phyloP scores from a whole-genome alignment of 805 yeast genomes.

The Candida maesae region DNA sequence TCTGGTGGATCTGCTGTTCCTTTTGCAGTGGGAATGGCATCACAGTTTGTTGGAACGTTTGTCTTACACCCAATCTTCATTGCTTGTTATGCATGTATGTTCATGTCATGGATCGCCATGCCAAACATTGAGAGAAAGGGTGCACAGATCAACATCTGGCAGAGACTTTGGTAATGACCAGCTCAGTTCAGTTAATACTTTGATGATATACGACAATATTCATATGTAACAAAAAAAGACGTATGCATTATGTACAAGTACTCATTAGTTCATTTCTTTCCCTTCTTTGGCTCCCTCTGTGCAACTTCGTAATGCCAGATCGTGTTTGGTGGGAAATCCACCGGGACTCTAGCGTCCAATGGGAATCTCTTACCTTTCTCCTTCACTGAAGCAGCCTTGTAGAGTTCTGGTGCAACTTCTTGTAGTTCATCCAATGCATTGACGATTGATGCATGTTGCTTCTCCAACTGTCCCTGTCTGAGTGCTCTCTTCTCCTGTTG shows the following conservation, averaged over 20 bases:
- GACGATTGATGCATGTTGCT: slow-evolving; percentile 63
- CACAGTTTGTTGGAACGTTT: slow-evolving; percentile 43
- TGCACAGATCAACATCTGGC: slow-evolving; percentile 19
- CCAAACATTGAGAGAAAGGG: slow-evolving; percentile 40
- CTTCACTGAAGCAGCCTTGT: slow-evolving; percentile 53
- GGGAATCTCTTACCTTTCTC: slow-evolving; percentile 66
- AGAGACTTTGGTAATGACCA: slow-evolving; percentile 26
- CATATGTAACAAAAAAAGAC: no score
- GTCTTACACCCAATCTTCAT: slow-evolving; percentile 48
- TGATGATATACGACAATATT: no score
- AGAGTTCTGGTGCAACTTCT: slow-evolving; percentile 48
- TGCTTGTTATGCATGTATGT: slow-evolving; percentile 33
- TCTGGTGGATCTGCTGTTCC: slow-evolving; percentile 58
- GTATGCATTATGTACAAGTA: slow-evolving; percentile 4
- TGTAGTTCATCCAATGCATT: slow-evolving; percentile 73
- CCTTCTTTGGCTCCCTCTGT: slow-evolving; percentile 20
- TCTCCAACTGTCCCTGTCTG: slow-evolving; percentile 39
- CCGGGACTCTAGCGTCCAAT: slow-evolving; percentile 80
- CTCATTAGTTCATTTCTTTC: background rate
- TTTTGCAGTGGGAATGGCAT: slow-evolving; percentile 46
- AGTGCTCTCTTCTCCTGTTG: slow-evolving; percentile 48
- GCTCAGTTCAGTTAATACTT: no score
- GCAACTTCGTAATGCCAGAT: slow-evolving; percentile 68
- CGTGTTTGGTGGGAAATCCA: slow-evolving; percentile 80
- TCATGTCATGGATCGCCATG: slow-evolving; percentile 37